These are phyloP conservation scores for Paecilomyces niveus DNA, from an alignment of 2,329 filamentous ascomycete species.

Conservation along the genomic window DNA sequence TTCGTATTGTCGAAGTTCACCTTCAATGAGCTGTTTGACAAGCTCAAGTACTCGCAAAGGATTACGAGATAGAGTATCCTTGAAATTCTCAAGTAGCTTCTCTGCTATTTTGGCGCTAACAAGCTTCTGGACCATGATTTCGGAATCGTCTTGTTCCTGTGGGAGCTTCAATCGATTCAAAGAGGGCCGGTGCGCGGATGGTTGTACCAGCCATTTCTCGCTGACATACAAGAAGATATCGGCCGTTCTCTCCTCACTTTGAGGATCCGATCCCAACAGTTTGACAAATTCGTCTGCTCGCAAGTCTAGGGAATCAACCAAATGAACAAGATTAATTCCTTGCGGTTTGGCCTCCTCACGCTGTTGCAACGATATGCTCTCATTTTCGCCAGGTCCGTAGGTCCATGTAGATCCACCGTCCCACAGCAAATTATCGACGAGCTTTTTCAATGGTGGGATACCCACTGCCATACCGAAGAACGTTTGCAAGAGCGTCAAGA, in stretches of 20 bases:
- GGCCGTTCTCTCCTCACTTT: constrained; percentile 31
- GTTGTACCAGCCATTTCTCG: constrained; percentile 32
- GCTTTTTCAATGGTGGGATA: constrained; percentile 26
- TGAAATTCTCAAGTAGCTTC: constrained; percentile 35
- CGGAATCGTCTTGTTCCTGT: constrained; percentile 15
- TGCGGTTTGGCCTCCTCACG: constrained; percentile 11
- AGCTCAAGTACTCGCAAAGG: constrained; percentile 35
- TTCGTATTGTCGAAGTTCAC: constrained; percentile 20
- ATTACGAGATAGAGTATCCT: constrained; percentile 33
- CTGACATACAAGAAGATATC: constrained; percentile 38
- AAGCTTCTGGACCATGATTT: constrained; percentile 27
- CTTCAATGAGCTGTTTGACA: constrained; percentile 34
- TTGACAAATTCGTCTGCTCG: constrained; percentile 31
- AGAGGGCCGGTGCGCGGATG: constrained; percentile 6
- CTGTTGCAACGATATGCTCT: constrained; percentile 19
- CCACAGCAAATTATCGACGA: constrained; percentile 35
- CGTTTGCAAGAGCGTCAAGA: constrained; percentile 27
- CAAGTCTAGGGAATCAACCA: constrained; percentile 28
- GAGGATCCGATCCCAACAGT: constrained; percentile 31
- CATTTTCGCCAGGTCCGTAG: constrained; percentile 18
- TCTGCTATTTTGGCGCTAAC: constrained; percentile 36
- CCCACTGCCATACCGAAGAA: constrained; percentile 36
- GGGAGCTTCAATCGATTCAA: constrained; percentile 8
- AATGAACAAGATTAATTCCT: constrained; percentile 20
- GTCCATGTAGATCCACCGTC: constrained; percentile 32